Evolutionary conservation across 805 yeast genomes (phyloP), one percentile per base, ranked within the genome.

Genomic region (Lachancea meyersii): DNA sequence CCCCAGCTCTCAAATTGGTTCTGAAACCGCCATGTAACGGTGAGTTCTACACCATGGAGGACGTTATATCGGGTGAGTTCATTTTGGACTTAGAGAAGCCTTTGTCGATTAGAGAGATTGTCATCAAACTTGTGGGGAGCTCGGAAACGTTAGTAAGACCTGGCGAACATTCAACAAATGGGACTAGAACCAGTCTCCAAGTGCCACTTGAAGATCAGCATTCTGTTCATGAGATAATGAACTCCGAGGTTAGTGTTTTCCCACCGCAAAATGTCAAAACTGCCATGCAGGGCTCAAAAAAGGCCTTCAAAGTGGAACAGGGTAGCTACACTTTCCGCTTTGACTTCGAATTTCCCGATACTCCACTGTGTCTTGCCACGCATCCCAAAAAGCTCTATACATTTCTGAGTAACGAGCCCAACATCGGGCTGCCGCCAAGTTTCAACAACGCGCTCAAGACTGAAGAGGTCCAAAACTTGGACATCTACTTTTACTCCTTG

Each of bases 111-210:
- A 49, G 54, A 35, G 44, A 52, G 33, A 58, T 65, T 50, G 84
- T 67, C 56, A 75, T 74, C 60, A 91, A 93, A 60, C 71, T 79
- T 14, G 51, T 51, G 32, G 64, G 61, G 2, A 54, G 49, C 30
- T 45, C 57, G 13, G 61, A 59, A 40, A 56, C 64, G 0, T 34
- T 52, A 14, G 58, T 63, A 1, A 55, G 57, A 24, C 45, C 55
- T 16, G 61, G 55, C n/a, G 41, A 37, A 14, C 36, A 42, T 19
- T 14, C 13, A 5, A 20, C 31, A 26, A 77, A 91, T 83, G 51
- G 89, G 89, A 17, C 81, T 76, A 58, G 91, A 87, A 49, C 91
- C 82, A 61, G 89, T 82, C 65, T 84, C 82, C 63, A 83, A 81
- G 65, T 24, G 14, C 44, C 44, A 9, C 35, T 33, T 11, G 22